Evolutionary conservation across 306 rosid species (phyloP).

Genomic region (Casuarina equisetifolia): DNA sequence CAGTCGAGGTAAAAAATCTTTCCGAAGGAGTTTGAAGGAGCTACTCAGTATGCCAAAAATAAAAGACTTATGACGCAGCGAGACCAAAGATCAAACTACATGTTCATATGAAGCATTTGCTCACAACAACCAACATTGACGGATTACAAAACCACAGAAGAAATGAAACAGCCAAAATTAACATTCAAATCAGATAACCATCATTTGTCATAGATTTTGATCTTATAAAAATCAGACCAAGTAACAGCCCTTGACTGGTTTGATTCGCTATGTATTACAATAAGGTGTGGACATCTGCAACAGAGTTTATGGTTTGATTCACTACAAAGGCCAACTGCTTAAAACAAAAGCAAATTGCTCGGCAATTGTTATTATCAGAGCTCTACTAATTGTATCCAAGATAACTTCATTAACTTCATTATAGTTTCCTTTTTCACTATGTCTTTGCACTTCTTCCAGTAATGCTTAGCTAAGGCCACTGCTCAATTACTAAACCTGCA

Average conservation of each 20-base stretch:
- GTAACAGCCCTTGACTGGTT: not conserved
- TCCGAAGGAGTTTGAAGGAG: no score
- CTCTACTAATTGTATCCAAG: not conserved
- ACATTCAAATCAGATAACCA: not conserved
- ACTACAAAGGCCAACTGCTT: not conserved
- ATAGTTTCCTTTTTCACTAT: not conserved
- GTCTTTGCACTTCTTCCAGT: not conserved
- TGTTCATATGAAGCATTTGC: no score
- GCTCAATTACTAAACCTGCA: not conserved
- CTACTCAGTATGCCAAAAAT: no score
- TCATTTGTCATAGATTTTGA: not conserved
- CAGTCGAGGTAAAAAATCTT: no score
- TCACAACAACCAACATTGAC: not conserved
- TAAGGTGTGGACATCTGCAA: not conserved
- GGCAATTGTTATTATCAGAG: not conserved
- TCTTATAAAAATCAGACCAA: not conserved
- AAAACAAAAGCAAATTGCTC: conserved; percentile 1
- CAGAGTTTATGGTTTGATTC: not conserved
- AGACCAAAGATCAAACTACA: no score
- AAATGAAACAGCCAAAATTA: not conserved
- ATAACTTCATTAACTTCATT: not conserved
- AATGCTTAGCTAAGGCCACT: no score
- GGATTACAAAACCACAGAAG: not conserved
- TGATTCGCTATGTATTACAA: not conserved
- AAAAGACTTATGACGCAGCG: no score